Base-by-base conservation (phyloP, 2,329 filamentous ascomycete genomes). In the Aotearoamyces nothofagi region DNA sequence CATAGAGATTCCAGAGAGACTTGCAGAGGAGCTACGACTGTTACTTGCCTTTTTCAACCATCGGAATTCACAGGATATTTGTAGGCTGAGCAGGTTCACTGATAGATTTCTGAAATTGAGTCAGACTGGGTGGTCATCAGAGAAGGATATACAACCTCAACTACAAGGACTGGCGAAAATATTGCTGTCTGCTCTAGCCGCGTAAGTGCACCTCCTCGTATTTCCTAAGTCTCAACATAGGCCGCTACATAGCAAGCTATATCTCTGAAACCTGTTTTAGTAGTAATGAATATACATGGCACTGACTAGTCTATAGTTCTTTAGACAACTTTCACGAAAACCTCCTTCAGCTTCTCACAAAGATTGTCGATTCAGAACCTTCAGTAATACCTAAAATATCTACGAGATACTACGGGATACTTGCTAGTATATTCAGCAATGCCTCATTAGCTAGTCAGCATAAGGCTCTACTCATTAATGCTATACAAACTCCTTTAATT, bases 11-110 rank as follows among this genome's bases (percentile, higher is more conserved):
- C 35, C 40, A 2, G 49, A 57, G 37, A 54, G 53, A 33, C 43
- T 57, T 11, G 47, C 50, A 5, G 39, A 44, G 22, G 62, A 60
- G 26, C 50, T 65, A 17, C 57, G 55, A 17, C 51, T 72, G 6
- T 47, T 72, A 15, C 46, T 67, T 13, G 52, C 57, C 9, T 58
- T 67, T 37, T 69, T 67, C 47, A 57, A 60, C 17, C 42, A 53
- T 6, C 46, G 46, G 11, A 44, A 47, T 29, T 22, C 44, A 26
- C 57, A 63, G 28, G 70, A 76, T 45, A 45, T 63, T 22, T 46
- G 45, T 17, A 56, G 69, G 30, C 47, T 73, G 19, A 48, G 53
- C 24, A 34, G 43, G 15, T 60, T 73, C 32, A 51, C 57, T 22
- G 40, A 43, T n/a, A 62, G 66, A 35, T 45, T 63, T 24, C 41